A percentile compares a stretch with the other conserved stretches of the same genome.
Evolutionary conservation across 768 basidiomycete species (phyloP).

Genomic region (Panellus pusillus): DNA sequence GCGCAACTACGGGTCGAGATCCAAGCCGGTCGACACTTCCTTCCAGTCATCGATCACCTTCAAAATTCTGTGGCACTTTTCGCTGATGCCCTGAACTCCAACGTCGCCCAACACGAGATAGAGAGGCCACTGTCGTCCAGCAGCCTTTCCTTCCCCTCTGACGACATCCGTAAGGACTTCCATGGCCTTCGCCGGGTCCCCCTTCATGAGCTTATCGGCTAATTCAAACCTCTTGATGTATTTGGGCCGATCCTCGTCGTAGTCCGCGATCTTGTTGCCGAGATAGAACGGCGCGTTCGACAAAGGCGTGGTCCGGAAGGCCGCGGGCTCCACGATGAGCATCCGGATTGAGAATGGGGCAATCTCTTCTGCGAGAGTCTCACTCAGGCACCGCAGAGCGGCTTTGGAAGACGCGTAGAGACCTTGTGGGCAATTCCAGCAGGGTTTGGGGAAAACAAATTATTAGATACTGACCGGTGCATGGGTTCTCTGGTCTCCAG

Average conservation of each 20-base stretch:
- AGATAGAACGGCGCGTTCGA: conserved; percentile 25
- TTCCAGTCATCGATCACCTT: conserved; percentile 31
- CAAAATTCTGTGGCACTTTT: conserved; percentile 26
- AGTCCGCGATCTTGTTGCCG: conserved; percentile 34
- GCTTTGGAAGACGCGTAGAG: conserved; percentile 41
- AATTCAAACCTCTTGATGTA: conserved; percentile 19
- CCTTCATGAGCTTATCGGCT: conserved; percentile 17
- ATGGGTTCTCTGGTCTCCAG: conserved; percentile 35
- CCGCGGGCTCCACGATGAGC: conserved; percentile 41
- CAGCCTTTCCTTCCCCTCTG: conserved; percentile 31
- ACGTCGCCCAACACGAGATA: conserved; percentile 29
- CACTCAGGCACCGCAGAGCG: conserved; percentile 38
- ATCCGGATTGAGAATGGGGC: conserved; percentile 39
- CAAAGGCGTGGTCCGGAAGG: conserved; percentile 37
- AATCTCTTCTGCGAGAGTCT: conserved; percentile 40
- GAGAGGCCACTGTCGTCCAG: conserved; percentile 25
- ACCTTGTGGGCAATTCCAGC: conserved; percentile 11
- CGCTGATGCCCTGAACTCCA: conserved; percentile 23
- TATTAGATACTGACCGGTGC: conserved; percentile 20
- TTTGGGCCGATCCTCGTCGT: conserved; percentile 28
- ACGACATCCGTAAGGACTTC: conserved; percentile 34
- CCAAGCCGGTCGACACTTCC: conserved; percentile 23
- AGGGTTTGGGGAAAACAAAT: background rate
- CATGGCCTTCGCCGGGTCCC: conserved; percentile 33
- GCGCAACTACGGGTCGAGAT: conserved; percentile 1